Percentiles rank a stretch among this genome's conserved stretches.
Evolutionary conservation across 352 stramenopile genomes (phyloP).

Genomic region (Globisporangium echinulatum): DNA sequence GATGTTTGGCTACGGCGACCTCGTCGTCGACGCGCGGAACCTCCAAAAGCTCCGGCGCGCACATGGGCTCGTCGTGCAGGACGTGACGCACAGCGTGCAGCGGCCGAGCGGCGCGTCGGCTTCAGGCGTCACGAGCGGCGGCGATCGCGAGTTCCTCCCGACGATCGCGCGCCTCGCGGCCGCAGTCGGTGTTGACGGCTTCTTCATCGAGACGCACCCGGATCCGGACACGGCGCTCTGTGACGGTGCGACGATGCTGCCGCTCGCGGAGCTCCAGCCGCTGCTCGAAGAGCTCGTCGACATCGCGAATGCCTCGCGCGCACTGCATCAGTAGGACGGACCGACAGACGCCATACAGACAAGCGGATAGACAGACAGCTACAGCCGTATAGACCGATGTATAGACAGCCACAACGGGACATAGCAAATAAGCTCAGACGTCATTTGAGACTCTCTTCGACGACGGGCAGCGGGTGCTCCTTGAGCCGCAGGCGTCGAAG

Average conservation of each 20-base stretch:
- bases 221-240: slow-evolving; percentile 52
- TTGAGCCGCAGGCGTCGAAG: slow-evolving; percentile 64
- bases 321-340: slow-evolving; percentile 11
- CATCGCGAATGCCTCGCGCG: slow-evolving; percentile 51
- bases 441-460: slow-evolving; percentile 75
- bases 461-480: slow-evolving; percentile 53
- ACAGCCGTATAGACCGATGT: background rate
- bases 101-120: slow-evolving; percentile 38
- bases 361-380: background rate
- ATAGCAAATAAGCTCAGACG: slow-evolving; percentile 17
- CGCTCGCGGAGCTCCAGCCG: slow-evolving; percentile 54
- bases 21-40: slow-evolving; percentile 82
- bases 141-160: slow-evolving; percentile 76
- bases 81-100: slow-evolving; percentile 85
- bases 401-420: background rate
- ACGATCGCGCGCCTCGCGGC: slow-evolving; percentile 82
- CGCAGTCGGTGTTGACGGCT: slow-evolving; percentile 80
- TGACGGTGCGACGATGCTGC: slow-evolving; percentile 69
- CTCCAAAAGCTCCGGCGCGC: slow-evolving; percentile 59
- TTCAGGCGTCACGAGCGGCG: slow-evolving; percentile 43
- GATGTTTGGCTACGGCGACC: slow-evolving; percentile 86
- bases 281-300: slow-evolving; percentile 70
- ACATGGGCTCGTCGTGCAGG: slow-evolving; percentile 72
- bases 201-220: slow-evolving; percentile 89
- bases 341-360: no score